phyloP scores from a whole-genome alignment of 805 yeast genomes.

The Wickerhamomyces ciferrii region DNA sequence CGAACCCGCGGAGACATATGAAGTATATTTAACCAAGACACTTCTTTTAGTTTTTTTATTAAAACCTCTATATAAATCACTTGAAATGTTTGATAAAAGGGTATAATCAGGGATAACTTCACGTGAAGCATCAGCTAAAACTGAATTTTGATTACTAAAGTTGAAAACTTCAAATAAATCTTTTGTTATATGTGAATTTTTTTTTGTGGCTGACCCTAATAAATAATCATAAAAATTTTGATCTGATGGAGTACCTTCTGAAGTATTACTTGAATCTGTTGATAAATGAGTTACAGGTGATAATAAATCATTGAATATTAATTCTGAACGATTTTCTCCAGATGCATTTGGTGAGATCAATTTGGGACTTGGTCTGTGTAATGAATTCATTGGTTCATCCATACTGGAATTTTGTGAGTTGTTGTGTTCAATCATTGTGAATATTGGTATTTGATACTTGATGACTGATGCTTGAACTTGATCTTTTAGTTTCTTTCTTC shows the following conservation, averaged over 20 bases:
- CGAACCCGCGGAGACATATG: slow-evolving; percentile 14
- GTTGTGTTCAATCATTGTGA: neutral
- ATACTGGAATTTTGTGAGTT: neutral
- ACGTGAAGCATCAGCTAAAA: slow-evolving; percentile 4
- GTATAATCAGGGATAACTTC: slow-evolving; percentile 13
- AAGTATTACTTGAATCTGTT: slow-evolving; percentile 4
- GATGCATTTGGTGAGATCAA: neutral
- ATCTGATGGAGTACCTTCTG: slow-evolving; percentile 5
- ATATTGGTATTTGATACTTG: too few relatives aligned
- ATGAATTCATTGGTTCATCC: neutral
- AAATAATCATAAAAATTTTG: slow-evolving; percentile 13
- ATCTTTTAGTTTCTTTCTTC: too few relatives aligned
- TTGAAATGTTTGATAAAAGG: slow-evolving; percentile 13
- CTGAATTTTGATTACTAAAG: slow-evolving; percentile 4
- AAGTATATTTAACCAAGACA: slow-evolving; percentile 13
- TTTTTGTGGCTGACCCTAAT: slow-evolving; percentile 2
- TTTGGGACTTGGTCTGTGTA: neutral
- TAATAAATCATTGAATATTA: slow-evolving; percentile 3
- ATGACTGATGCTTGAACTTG: too few relatives aligned
- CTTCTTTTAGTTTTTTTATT: slow-evolving; percentile 8
- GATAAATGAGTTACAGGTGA: slow-evolving; percentile 13
- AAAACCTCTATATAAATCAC: slow-evolving; percentile 16
- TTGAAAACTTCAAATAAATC: slow-evolving; percentile 8
- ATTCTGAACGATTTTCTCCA: neutral
- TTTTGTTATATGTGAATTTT: slow-evolving; percentile 5